These are phyloP conservation scores for Glarea lozoyensis DNA, from an alignment of 495 filamentous ascomycete species.

Conservation along the genomic window DNA sequence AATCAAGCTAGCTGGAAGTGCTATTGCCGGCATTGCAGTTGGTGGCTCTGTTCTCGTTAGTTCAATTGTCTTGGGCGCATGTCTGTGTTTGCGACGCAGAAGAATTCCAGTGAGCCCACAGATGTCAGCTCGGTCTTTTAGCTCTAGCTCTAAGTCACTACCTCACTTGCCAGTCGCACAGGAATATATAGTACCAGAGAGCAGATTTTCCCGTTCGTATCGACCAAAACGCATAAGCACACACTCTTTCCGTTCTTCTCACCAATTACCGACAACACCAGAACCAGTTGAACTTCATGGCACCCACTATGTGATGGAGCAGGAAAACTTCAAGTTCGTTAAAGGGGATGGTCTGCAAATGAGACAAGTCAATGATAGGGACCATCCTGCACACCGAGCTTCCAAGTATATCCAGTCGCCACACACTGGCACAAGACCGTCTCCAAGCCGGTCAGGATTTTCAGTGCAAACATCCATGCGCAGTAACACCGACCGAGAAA, in stretches of 20 bases:
- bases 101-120: neutral
- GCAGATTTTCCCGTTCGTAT: neutral
- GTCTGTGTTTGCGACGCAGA: conserved; percentile 5
- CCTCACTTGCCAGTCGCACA: neutral
- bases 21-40: conserved; percentile 6
- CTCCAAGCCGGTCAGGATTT: too few species aligned
- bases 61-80: neutral
- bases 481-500: too few species aligned
- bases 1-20: conserved; percentile 4
- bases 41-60: neutral
- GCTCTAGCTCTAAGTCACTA: neutral
- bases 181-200: neutral
- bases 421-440: too few species aligned
- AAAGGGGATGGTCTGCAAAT: too few species aligned
- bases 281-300: neutral
- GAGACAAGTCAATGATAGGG: too few species aligned
- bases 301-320: neutral
- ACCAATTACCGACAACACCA: neutral
- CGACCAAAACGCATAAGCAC: neutral
- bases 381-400: too few species aligned
- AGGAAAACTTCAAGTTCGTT: too few species aligned
- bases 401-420: too few species aligned
- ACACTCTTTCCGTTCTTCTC: too few species aligned
- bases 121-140: neutral
- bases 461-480: too few species aligned